Base-by-base conservation (phyloP, 78 protist species). In the Chrysochromulina tobinii region DNA sequence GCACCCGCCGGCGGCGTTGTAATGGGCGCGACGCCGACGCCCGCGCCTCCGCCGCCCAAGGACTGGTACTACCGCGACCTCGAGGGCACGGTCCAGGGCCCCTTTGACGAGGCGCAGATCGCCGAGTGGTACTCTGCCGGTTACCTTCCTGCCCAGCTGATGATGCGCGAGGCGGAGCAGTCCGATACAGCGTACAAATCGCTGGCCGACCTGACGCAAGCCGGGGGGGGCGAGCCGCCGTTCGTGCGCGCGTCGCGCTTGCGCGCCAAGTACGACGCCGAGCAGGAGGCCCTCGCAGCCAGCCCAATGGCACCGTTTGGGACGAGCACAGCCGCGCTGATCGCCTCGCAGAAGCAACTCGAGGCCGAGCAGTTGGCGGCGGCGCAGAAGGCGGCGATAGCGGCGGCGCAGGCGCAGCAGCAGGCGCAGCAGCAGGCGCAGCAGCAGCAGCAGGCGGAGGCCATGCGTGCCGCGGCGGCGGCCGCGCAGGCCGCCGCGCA, bases 31-130 rank as follows among this genome's bases (percentile, higher is more conserved):
- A 3, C 27, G 79, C 83, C 83, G 6, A 51, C 79, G 51, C 64
- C 64, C 8, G 79, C 79, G 51, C 83, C 83, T 2, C 83, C 83
- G 54, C 83, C 83, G 51, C 83, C 83, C 11, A 27, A 50, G 58
- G 83, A 75, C 25, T 75, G 83, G 83, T 75, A 11, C 58, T 75
- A 75, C 83, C 83, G 83, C 18, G 83, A 75, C 58, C 58, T 75
- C 21, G 83, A 75, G 83, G 58, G 57, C 11, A 8, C 4, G 23
- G 57, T 75, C 18, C 83, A 75, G 83, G 83, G 83, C 83, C 83
- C 83, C 6, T 75, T 75, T 57, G 2, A 54, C 58, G 83, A 75
- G 83, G 83, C 12, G 83, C 83, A 75, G 58, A 50, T 75, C 51
- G 8, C 83, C 3, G 83, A 75, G 58, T 75, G 83, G 83, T 18